Evolutionary conservation across 177 flowering plant species (phyloP).

Genomic region (Tripterygium wilfordii): DNA sequence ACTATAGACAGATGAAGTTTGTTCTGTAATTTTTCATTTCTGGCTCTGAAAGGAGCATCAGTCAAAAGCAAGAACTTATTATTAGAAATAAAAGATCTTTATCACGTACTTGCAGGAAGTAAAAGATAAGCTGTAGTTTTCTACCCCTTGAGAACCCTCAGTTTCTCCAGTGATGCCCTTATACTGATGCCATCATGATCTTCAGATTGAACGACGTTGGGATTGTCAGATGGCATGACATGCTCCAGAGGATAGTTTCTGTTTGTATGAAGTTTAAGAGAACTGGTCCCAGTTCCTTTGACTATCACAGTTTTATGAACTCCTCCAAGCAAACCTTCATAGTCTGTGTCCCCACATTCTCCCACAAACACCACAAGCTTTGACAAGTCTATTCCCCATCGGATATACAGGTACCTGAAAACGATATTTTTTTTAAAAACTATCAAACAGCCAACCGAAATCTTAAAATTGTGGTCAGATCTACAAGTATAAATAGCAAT

Average conservation of each 20-base stretch:
- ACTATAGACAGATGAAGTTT: no score
- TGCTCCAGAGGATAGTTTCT: conserved; percentile 43
- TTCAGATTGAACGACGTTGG: conserved; percentile 20
- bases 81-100: no score
- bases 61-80: no score
- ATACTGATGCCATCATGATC: conserved; percentile 19
- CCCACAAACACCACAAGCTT: conserved; percentile 43
- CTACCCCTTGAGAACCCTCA: conserved; percentile 19
- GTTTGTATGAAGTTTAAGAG: conserved; percentile 24
- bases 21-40: no score
- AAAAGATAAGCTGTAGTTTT: neutral
- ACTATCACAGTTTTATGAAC: conserved; percentile 44
- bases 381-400: conserved; percentile 51
- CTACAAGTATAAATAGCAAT: no score
- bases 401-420: conserved; percentile 43
- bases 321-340: conserved; percentile 50
- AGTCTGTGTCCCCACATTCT: conserved; percentile 58
- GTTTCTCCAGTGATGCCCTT: conserved; percentile 17
- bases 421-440: neutral
- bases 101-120: no score
- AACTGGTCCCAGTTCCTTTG: conserved; percentile 25
- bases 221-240: conserved; percentile 32
- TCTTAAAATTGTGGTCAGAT: no score
- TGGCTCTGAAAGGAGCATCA: no score
- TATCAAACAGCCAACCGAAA: no score